Base-by-base conservation (phyloP, 2,329 filamentous ascomycete species). In the Aureobasidium zeae region DNA sequence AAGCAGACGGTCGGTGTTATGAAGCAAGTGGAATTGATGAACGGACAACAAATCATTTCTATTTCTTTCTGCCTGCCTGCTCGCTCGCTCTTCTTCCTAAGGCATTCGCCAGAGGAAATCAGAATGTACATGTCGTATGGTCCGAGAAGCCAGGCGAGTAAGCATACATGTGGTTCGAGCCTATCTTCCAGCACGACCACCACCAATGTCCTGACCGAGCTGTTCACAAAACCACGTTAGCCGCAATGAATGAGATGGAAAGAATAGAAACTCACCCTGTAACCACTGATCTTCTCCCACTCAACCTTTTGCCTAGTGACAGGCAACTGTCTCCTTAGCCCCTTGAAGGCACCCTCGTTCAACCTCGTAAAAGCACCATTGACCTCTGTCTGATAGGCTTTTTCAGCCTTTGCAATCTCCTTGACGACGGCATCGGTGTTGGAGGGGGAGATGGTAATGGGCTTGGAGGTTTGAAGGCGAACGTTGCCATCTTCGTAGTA, bases 401-500 rank as follows among this genome's bases (percentile, higher is more conserved):
- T 89, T 72, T 98, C 91, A 17, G 73, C 74, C 4, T 70, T 67
- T 4, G 84, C 82, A 54, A 98, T 86, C 61, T 86, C 81, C 64
- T 77, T 81, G 51, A 83, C 72, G 34, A 96, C 76, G 25, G 80
- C 83, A 0, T 76, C 73, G 6, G 79, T 81, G 2, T 74, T 76
- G 63, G 7, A 76, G n/a, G n/a, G n/a, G n/a, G n/a, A n/a, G 3
- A 75, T 62, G 1, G 71, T 71, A 10, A 89, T 62, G 9, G 82
- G 70, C 68, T 95, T 95, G 57, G 77, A 81, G n/a, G 91, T 95
- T 51, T 89, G 73, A 48, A 98, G 75, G 2, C 91, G 83, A 46
- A 98, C 91, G 60, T 98, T 98, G 50, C 91, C 91, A 61, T 98
- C 93, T 68, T 98, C 91, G 69, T 98, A 98, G 73, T 98, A 98